A percentile compares a stretch with the other conserved stretches of the same genome.
Conservation (phyloP, 257 asterid genomes). For the Fraxinus americana region DNA sequence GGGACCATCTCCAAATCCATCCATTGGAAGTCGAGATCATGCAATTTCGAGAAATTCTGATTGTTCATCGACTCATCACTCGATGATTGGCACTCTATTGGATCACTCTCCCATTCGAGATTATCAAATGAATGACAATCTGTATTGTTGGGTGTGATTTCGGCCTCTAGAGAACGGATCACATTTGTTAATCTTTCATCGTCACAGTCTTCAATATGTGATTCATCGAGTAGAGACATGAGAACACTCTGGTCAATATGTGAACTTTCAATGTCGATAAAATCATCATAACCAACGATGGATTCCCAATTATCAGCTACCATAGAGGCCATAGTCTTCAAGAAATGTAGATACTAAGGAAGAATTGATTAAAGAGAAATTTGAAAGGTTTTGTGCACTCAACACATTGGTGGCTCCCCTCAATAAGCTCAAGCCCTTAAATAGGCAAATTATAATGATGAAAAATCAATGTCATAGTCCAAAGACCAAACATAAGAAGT, state of each 20-base stretch:
- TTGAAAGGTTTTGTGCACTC: not conserved
- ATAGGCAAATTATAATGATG: conserved; percentile 33
- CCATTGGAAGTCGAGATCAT: conserved; percentile 39
- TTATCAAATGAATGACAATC: conserved; percentile 3
- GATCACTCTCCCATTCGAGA: conserved; percentile 13
- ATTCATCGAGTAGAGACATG: conserved; percentile 56
- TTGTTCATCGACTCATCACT: conserved; percentile 17
- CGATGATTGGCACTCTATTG: conserved; percentile 32
- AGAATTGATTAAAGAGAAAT: not conserved
- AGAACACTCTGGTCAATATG: conserved; percentile 37
- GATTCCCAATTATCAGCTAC: conserved; percentile 39
- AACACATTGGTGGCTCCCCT: conserved; percentile 7
- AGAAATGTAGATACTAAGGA: conserved; percentile 7
- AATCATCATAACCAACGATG: conserved; percentile 7
- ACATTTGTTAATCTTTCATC: conserved; percentile 49
- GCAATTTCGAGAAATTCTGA: conserved; percentile 6
- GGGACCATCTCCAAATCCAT: conserved; percentile 44
- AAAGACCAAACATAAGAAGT: not conserved
- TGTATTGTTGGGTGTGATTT: conserved; percentile 19
- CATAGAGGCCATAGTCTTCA: conserved; percentile 34
- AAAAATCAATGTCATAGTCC: not conserved
- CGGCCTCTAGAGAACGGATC: conserved; percentile 52
- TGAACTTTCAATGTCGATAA: conserved; percentile 33
- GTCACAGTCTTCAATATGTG: conserved; percentile 44
- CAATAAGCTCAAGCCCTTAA: conserved; percentile 26